Evolutionary conservation across 2,329 filamentous ascomycete species (phyloP), one percentile per base, ranked within the genome.

Genomic region (Cryphonectria naterciae): DNA sequence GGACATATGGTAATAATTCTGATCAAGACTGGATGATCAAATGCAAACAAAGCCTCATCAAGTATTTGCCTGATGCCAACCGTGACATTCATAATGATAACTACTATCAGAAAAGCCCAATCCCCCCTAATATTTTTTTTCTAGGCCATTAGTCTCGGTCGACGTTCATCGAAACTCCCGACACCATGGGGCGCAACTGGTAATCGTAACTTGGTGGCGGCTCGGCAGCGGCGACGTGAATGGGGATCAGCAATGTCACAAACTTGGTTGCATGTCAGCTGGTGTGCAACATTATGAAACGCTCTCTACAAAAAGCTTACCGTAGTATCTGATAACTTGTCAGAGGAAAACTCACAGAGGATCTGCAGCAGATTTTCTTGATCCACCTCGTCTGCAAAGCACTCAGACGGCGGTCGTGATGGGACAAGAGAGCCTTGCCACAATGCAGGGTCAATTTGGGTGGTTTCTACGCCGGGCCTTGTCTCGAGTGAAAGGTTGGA

Each of bases 281-380:
- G 5, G 19, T 22, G 5, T 49, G 43, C 43, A 49, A 17, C 15
- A 43, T 4, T 8, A 5, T 22, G 11, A 39, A 49, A 49, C 3
- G 19, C 46, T 54, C n/a, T 11, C 58, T 35, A 67, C 22, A n/a
- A 17, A n/a, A 17, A 4, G 19, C 65, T 67, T 60, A 60, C 35
- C 15, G 43, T 22, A 8, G 4, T 67, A 6, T 39, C 7, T 10
- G 37, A 6, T 17, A 35, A n/a, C 32, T 22, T 22, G 2, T 32
- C 37, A n/a, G n/a, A 67, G 22, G 52, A 60, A 7, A 67, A 60
- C 19, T 67, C 52, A 5, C 49, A 67, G 4, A 67, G 37, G n/a
- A 67, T 1, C 19, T 67, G 52, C 37, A 67, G n/a, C n/a, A 60
- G 28, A 19, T 60, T 17, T 15, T 25, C 10, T 6, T 43, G 22